A percentile compares a stretch with the other conserved stretches of the same genome.
phyloP scores from a whole-genome alignment of 2,329 filamentous ascomycete species.

The Elsinoe perseae region DNA sequence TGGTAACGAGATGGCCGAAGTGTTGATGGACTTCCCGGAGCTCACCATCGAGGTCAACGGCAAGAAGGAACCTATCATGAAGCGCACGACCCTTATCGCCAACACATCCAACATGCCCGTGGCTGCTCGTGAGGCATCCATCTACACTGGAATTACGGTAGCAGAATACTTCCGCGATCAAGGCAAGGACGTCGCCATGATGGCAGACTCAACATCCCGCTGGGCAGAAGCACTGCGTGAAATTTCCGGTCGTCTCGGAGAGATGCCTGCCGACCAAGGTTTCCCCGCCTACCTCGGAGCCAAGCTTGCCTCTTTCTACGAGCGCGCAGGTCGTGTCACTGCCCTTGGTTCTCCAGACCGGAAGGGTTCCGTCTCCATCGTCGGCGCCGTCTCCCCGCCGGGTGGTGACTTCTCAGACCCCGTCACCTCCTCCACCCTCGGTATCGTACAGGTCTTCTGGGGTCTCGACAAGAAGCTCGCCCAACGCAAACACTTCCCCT shows the following conservation, averaged over 20 bases:
- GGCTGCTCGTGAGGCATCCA: constrained; percentile 94
- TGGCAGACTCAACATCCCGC: constrained; percentile 96
- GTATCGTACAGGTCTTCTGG: constrained; percentile 99
- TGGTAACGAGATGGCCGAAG: constrained; percentile 99
- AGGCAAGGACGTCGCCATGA: constrained; percentile 97
- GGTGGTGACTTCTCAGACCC: constrained; percentile 99
- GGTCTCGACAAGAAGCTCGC: constrained; percentile 99
- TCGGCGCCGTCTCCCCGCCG: constrained; percentile 92
- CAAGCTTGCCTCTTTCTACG: constrained; percentile 98
- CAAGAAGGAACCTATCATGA: constrained; percentile 98
- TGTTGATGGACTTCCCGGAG: constrained; percentile 99
- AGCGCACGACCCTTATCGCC: constrained; percentile 95
- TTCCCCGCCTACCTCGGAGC: constrained; percentile 96
- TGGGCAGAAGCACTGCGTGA: constrained; percentile 99
- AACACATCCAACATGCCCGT: constrained; percentile 99
- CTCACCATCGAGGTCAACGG: constrained; percentile 91
- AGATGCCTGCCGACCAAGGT: constrained; percentile 99
- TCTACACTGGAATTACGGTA: constrained; percentile 93
- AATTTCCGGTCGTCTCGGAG: constrained; percentile 94
- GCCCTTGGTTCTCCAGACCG: constrained; percentile 83
- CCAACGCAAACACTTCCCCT: constrained; percentile 98
- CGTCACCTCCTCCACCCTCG: constrained; percentile 83
- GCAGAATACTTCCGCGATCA: constrained; percentile 97
- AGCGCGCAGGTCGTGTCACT: constrained; percentile 83
- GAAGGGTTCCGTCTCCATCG: constrained; percentile 89